Conservation (phyloP, 495 filamentous ascomycete species). For the Tuber brumale region DNA sequence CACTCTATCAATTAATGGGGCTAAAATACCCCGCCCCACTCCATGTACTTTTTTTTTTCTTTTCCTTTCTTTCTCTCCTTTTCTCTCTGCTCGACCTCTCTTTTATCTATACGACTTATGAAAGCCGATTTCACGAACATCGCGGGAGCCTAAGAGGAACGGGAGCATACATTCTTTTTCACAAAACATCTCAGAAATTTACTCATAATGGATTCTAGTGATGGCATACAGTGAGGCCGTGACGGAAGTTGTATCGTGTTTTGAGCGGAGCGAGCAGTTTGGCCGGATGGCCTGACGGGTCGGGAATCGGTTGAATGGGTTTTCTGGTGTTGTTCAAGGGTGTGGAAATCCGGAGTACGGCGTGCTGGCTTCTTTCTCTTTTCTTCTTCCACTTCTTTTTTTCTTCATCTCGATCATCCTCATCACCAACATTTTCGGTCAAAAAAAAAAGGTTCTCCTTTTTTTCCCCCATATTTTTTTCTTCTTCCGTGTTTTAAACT, state of each 20-base stretch:
- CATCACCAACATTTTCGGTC: constrained; percentile 15
- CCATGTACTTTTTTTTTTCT: constrained; percentile 12
- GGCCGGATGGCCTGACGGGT: constrained; percentile 7
- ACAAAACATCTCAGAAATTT: neutral
- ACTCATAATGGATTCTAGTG: neutral
- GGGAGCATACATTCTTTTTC: neutral
- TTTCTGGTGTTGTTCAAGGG: constrained; percentile 22
- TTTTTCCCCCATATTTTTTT: constrained; percentile 1
- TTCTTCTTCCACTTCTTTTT: constrained; percentile 28
- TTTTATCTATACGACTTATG: neutral
- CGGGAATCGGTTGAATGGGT: constrained; percentile 6
- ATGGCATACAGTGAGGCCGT: neutral
- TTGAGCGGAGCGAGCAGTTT: neutral
- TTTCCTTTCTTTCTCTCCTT: constrained; percentile 11
- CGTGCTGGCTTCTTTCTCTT: constrained; percentile 16
- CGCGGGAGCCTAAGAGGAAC: neutral
- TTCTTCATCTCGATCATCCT: constrained; percentile 20
- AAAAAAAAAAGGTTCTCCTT: constrained; percentile 10
- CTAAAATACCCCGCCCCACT: constrained; percentile 1
- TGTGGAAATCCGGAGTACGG: constrained; percentile 26
- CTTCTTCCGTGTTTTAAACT: neutral
- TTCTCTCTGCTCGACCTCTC: constrained; percentile 9
- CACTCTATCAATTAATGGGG: neutral
- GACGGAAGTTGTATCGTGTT: neutral
- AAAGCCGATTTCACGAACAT: neutral